Evolutionary conservation across 768 basidiomycete species (phyloP), one percentile per base, ranked within the genome.

Genomic region (Pulveroboletus ravenelii): DNA sequence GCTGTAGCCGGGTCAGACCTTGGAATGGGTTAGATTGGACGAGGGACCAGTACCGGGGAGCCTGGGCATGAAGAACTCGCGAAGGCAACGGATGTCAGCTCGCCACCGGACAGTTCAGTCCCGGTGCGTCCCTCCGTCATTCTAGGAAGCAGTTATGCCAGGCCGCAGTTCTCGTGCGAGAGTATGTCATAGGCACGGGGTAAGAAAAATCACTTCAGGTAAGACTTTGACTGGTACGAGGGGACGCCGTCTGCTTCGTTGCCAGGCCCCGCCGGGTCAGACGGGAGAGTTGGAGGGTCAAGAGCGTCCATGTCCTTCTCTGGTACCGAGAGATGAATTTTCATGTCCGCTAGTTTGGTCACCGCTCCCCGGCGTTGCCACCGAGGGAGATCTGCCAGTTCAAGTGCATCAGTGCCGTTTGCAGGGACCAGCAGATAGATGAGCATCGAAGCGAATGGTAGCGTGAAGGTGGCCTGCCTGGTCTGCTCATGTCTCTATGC

Each of bases 21-120:
- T 39, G 34, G 30, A 29, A 36, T 8, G 37, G 38, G 43, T 32
- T 37, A 25, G 27, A 29, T 44, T 47, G 40, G 35, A 44, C 12
- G 14, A 42, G 35, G 48, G 9, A 10, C 50, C 44, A 34, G 9
- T 14, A n/a, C 25, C 47, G 49, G 52, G 55, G 62, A 54, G 41
- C 42, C 47, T 50, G 51, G 60, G 3, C 10, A 45, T 38, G 30
- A 46, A 47, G 53, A 51, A 62, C 42, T 36, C 30, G 41, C 55
- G 53, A 52, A 47, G 50, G 41, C 38, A 46, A 31, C 45, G 53
- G 58, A 42, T 15, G 25, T n/a, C 38, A 53, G 48, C 29, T 36
- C 32, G 51, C 53, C 59, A 63, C 59, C 45, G 31, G 50, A 50
- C 13, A 38, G 25, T 47, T 39, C 15, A 40, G 48, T 50, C 29